Percentiles rank a stretch among this genome's conserved stretches.
These are phyloP conservation scores for Xanthoconium separans DNA, from an alignment of 1,284 basidiomycete species.

Conservation along the genomic window DNA sequence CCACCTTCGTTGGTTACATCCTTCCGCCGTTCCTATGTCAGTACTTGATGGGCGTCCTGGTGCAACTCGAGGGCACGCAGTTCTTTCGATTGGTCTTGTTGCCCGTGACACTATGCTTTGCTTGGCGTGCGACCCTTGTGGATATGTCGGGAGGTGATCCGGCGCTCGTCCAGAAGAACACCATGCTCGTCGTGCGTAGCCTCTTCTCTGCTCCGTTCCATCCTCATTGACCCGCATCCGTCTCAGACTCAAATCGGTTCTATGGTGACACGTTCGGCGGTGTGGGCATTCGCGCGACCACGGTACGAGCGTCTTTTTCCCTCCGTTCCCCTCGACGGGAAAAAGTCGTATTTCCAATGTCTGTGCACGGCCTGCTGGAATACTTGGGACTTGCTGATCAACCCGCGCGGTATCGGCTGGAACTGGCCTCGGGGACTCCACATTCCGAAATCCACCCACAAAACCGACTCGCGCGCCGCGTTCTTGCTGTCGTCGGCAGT, in stretches of 20 bases:
- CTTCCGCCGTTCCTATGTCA: slow-evolving; percentile 23
- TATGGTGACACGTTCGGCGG: slow-evolving; percentile 14
- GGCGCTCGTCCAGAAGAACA: slow-evolving; percentile 11
- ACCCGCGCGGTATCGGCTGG: slow-evolving; percentile 27
- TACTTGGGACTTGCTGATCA: slow-evolving; percentile 23
- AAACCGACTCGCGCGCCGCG: slow-evolving; percentile 8
- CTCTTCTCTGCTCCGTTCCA: neutral
- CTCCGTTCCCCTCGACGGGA: neutral
- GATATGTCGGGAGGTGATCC: slow-evolving; percentile 16
- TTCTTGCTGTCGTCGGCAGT: slow-evolving; percentile 12
- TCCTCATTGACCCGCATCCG: neutral
- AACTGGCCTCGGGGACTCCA: slow-evolving; percentile 26
- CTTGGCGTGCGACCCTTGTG: slow-evolving; percentile 24
- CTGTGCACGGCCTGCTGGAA: slow-evolving; percentile 24
- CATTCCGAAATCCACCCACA: slow-evolving; percentile 8
- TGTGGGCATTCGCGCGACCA: slow-evolving; percentile 19
- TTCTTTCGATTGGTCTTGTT: slow-evolving; percentile 24
- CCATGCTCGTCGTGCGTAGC: slow-evolving; percentile 21
- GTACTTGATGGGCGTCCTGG: slow-evolving; percentile 29
- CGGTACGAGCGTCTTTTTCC: slow-evolving; percentile 13
- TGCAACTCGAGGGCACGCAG: slow-evolving; percentile 24
- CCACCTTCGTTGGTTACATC: slow-evolving; percentile 16
- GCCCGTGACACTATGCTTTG: slow-evolving; percentile 13
- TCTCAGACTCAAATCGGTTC: slow-evolving; percentile 19
- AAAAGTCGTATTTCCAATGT: neutral